Evolutionary conservation across 2,329 filamentous ascomycete species (phyloP).

Genomic region (Trichoderma oligosporum): DNA sequence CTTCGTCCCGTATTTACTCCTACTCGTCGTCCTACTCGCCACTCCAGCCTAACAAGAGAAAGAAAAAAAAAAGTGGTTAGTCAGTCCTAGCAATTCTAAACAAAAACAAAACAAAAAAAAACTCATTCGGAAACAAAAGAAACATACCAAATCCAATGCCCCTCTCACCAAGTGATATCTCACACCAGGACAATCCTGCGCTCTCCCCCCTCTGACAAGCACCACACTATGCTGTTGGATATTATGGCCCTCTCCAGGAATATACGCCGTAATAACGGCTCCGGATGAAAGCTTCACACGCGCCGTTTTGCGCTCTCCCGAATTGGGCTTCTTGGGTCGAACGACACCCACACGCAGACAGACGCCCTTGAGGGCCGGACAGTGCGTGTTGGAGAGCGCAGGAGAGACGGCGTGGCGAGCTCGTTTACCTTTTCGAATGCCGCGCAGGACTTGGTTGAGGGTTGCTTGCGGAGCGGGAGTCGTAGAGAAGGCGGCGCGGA

Average conservation of each 20-base stretch:
- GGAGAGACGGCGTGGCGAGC: constrained; percentile 86
- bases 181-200: constrained; percentile 98
- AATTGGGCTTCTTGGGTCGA: constrained; percentile 98
- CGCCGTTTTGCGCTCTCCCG: constrained; percentile 91
- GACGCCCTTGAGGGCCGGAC: constrained; percentile 89
- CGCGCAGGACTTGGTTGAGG: constrained; percentile 69
- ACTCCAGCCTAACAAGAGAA: constrained; percentile 97
- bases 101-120: background rate
- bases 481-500: constrained; percentile 47
- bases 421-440: constrained; percentile 73
- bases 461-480: constrained; percentile 58
- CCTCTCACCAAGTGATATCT: constrained; percentile 91
- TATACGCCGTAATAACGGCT: constrained; percentile 85
- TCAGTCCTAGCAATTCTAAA: too few relatives aligned
- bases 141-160: constrained; percentile 81
- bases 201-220: constrained; percentile 85
- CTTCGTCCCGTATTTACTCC: constrained; percentile 98
- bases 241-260: constrained; percentile 96
- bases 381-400: constrained; percentile 63
- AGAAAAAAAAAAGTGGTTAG: too few relatives aligned
- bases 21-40: constrained; percentile 72
- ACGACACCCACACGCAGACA: constrained; percentile 91
- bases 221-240: constrained; percentile 99
- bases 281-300: constrained; percentile 86
- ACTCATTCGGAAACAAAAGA: background rate